These are phyloP conservation scores for Lachnellula willkommii DNA, from an alignment of 2,329 filamentous ascomycete species.

Conservation along the genomic window DNA sequence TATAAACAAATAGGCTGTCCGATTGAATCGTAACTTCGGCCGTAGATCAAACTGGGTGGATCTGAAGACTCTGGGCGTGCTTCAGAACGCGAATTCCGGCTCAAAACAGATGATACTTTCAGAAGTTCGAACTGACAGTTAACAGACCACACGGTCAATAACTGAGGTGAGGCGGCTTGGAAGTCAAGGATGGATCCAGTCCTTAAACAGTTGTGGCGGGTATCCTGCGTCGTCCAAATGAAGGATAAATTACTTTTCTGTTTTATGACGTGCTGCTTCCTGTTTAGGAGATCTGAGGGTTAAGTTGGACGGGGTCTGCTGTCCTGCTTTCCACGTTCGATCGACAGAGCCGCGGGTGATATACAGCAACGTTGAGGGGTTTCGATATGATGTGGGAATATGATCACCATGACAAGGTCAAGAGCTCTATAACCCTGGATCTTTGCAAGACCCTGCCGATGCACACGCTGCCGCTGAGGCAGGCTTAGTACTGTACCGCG, in stretches of 20 bases:
- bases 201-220: conserved; percentile 24
- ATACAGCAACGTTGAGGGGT: conserved; percentile 28
- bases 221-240: conserved; percentile 28
- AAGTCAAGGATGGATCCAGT: conserved; percentile 22
- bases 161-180: conserved; percentile 20
- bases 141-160: conserved; percentile 22
- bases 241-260: conserved; percentile 28
- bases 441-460: conserved; percentile 19
- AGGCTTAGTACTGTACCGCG: conserved; percentile 21
- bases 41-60: conserved; percentile 20
- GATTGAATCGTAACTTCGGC: conserved; percentile 20
- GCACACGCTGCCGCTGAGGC: conserved; percentile 9
- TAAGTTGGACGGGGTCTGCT: conserved; percentile 23
- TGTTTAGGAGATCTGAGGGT: conserved; percentile 22
- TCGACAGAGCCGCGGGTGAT: conserved; percentile 29
- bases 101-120: conserved; percentile 20
- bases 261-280: conserved; percentile 29
- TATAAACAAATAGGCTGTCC: conserved; percentile 26
- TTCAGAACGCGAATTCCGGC: conserved; percentile 28
- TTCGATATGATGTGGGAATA: conserved; percentile 25
- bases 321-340: conserved; percentile 29
- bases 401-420: conserved; percentile 28
- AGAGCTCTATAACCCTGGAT: conserved; percentile 23
- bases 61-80: conserved; percentile 23
- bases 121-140: conserved; percentile 9